A percentile compares a stretch with the other conserved stretches of the same genome.
Conservation (phyloP, 257 asterid species). For the Plantago major region DNA sequence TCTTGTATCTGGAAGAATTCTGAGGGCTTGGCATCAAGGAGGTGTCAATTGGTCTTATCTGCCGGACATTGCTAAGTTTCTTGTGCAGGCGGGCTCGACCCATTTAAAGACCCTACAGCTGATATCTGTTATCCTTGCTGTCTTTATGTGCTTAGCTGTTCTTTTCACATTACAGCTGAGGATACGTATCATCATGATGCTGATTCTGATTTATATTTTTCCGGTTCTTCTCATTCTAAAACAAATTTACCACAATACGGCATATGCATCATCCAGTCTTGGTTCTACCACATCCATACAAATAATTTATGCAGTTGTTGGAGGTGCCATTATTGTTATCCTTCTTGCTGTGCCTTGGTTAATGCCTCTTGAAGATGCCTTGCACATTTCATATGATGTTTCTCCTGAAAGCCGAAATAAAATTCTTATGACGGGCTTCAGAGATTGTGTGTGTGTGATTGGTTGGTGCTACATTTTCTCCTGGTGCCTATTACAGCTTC, state of each 20-base stretch:
- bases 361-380: slow-evolving; percentile 34
- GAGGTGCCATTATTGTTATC: slow-evolving; percentile 43
- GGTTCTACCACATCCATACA: slow-evolving; percentile 55
- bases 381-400: no score
- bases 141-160: slow-evolving; percentile 32
- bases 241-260: slow-evolving; percentile 41
- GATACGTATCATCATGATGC: slow-evolving; percentile 23
- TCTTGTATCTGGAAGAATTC: slow-evolving; percentile 68
- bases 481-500: slow-evolving; percentile 81
- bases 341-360: slow-evolving; percentile 61
- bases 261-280: slow-evolving; percentile 28
- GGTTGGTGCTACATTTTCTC: slow-evolving; percentile 62
- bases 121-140: slow-evolving; percentile 43
- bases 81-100: slow-evolving; percentile 49
- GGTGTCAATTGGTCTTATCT: slow-evolving; percentile 93
- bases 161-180: slow-evolving; percentile 31
- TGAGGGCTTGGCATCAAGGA: slow-evolving; percentile 97
- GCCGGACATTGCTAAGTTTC: slow-evolving; percentile 77
- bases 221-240: slow-evolving; percentile 50
- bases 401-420: slow-evolving; percentile 16
- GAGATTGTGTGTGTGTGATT: slow-evolving; percentile 41
- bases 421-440: slow-evolving; percentile 22
- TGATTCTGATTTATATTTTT: slow-evolving; percentile 39
- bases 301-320: slow-evolving; percentile 46
- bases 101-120: slow-evolving; percentile 51